A percentile compares a stretch with the other conserved stretches of the same genome.
phyloP scores from a whole-genome alignment of 352 stramenopile genomes.

The Phytophthora crassamura region DNA sequence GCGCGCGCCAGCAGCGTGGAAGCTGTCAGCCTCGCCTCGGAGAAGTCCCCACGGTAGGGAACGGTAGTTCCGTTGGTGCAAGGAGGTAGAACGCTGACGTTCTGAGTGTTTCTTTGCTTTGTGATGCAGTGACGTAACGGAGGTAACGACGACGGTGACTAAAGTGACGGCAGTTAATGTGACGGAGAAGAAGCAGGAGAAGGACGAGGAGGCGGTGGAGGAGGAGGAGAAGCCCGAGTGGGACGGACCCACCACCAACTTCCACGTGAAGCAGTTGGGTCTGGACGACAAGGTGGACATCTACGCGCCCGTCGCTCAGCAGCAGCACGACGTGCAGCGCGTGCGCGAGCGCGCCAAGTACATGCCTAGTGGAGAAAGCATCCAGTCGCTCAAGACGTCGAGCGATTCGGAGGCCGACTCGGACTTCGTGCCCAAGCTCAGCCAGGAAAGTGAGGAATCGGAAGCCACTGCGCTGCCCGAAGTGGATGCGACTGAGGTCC shows the following conservation, averaged over 20 bases:
- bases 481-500: constrained; percentile 53
- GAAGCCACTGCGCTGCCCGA: constrained; percentile 53
- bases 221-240: constrained; percentile 39
- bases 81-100: constrained; percentile 8
- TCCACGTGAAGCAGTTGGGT: constrained; percentile 82
- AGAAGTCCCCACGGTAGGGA: constrained; percentile 18
- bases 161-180: constrained; percentile 14
- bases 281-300: constrained; percentile 84
- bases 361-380: constrained; percentile 41
- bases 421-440: constrained; percentile 53
- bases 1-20: constrained; percentile 33
- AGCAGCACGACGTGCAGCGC: constrained; percentile 70
- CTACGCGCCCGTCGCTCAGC: constrained; percentile 68
- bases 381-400: constrained; percentile 39
- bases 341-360: constrained; percentile 66
- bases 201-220: constrained; percentile 12
- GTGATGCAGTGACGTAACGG: constrained; percentile 33
- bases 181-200: constrained; percentile 21
- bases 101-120: constrained; percentile 1
- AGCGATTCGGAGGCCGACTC: constrained; percentile 70
- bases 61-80: neutral
- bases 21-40: constrained; percentile 14
- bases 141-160: constrained; percentile 8
- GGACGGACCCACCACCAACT: constrained; percentile 71
- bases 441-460: constrained; percentile 48